A percentile compares a stretch with the other conserved stretches of the same genome.
phyloP scores from a whole-genome alignment of 371 early-diverging fungal species.

The Rhizopus stolonifer region DNA sequence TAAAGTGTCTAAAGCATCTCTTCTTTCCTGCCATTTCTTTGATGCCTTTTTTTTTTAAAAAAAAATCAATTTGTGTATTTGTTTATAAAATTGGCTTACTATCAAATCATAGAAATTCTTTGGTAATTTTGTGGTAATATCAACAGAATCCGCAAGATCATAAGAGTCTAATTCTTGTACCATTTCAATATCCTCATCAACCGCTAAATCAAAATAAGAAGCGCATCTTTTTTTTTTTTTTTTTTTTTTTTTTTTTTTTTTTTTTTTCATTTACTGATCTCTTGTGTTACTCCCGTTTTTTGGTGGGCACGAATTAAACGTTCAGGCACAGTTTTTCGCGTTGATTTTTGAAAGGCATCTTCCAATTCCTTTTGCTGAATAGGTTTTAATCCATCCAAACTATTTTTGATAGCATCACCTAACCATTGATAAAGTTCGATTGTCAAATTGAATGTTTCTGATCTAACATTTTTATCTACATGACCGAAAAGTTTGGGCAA shows the following conservation, averaged over 20 bases:
- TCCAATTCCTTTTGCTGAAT: constrained; percentile 91
- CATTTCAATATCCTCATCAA: constrained; percentile 29
- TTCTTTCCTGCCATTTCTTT: constrained; percentile 95
- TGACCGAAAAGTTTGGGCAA: constrained; percentile 91
- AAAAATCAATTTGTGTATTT: too few relatives aligned
- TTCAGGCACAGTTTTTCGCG: constrained; percentile 63
- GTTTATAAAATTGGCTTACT: neutral
- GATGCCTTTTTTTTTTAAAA: constrained; percentile 47
- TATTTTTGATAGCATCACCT: constrained; percentile 65
- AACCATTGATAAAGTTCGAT: constrained; percentile 84
- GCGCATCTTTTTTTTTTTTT: neutral
- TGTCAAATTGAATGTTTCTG: constrained; percentile 72
- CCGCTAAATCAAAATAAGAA: constrained; percentile 3
- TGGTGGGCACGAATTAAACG: constrained; percentile 83
- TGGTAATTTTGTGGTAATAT: constrained; percentile 83
- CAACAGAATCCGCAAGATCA: constrained; percentile 88
- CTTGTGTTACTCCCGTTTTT: constrained; percentile 50
- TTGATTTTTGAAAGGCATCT: constrained; percentile 75
- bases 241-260: neutral
- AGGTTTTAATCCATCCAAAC: constrained; percentile 72
- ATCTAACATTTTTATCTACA: constrained; percentile 90
- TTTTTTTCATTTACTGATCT: constrained; percentile 34
- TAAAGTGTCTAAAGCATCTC: constrained; percentile 84
- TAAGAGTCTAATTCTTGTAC: constrained; percentile 48
- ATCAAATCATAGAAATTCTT: constrained; percentile 71